Base-by-base conservation (phyloP, 2,329 filamentous ascomycete species). In the Colletotrichum coccodes region DNA sequence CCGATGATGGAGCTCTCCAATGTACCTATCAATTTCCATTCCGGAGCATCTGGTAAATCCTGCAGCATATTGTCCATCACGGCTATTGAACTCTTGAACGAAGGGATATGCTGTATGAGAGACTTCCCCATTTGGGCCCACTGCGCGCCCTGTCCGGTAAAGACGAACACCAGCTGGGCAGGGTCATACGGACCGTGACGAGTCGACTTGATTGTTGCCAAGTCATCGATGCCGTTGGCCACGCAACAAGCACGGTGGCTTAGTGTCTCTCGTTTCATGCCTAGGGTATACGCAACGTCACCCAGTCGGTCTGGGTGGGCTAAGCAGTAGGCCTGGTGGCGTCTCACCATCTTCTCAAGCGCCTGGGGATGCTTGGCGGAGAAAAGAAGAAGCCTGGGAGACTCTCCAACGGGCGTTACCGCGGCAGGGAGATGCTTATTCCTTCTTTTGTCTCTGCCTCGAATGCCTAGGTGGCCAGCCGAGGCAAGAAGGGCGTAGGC, bases 261-360 rank as follows among this genome's bases (percentile, higher is more conserved):
- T 2, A 76, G 62, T 23, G 77, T 72, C 26, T 76, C 70, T 18
- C 80, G 73, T 1, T 72, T 73, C 12, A 63, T 71, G 1, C 73
- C 74, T 11, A 79, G 71, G 1, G 78, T 80, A 59, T 76, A 79
- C 0, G 75, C 72, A 1, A 79, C 50, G n/a, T 79, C 72, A 3
- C 63, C 57, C 18, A 72, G 49, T 34, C 40, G 47, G 7, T 21
- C 40, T 21, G 50, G 42, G 30, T 75, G 70, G 28, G 52, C 42
- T 3, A 56, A 30, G 3, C 70, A 8, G 59, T 75, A 78, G 3
- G 73, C 64, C 23, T 64, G 40, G 7, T 64, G 60, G 11, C 32
- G 50, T 42, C 23, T 30, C 23, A 26, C 40, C 60, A 57, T 57
- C 7, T 23, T 56, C n/a, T 64, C 60, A 7, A 64, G 42, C 69